Evolutionary conservation across 2,329 filamentous ascomycete species (phyloP), one percentile per base, ranked within the genome.

Genomic region (Pseudopyrenochaeta lycopersici): DNA sequence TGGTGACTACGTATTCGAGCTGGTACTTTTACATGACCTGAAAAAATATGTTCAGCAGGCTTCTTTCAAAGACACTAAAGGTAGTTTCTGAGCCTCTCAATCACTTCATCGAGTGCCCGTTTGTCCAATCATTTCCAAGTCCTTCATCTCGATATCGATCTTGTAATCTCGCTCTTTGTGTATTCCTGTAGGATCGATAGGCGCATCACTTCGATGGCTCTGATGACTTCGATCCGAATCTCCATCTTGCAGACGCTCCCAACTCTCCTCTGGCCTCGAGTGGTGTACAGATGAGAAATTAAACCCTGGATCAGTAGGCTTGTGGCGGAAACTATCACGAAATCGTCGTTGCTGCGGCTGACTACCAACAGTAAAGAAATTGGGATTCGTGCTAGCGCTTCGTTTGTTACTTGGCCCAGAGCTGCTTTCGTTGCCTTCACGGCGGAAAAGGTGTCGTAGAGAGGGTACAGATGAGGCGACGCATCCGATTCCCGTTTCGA

Each of bases 401-500:
- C 50, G 20, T 4, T 55, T 55, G n/a, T 45, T 53, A 14, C 55
- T 59, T 7, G 47, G 49, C 40, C 50, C 36, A 9, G 63, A 60
- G 20, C 57, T 54, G 36, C 58, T 52, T 4, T 55, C 52, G 15
- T 27, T 43, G 14, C 21, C n/a, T 17, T 49, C 46, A 44, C 46
- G 43, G 7, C 54, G 55, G 29, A 66, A 53, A 43, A 56, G 57
- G 39, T 63, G 60, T 7, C 63, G 57, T 1, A 66, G 39, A 0
- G 63, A 64, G 2, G 63, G 61, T 7, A 66, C 40, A 1, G 62
- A 64, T 4, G 62, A 61, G 1, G 61, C 62, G 7, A 66, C 54
- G 45, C 63, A 66, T 3, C 61, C 63, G 17, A 66, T 64, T 20
- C 62, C 63, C 7, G 62, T 66, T 56, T 66, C 63, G 40, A 66